Evolutionary conservation across 2,329 filamentous ascomycete species (phyloP), one percentile per base, ranked within the genome.

Genomic region (Coleophoma eucalyptorum): DNA sequence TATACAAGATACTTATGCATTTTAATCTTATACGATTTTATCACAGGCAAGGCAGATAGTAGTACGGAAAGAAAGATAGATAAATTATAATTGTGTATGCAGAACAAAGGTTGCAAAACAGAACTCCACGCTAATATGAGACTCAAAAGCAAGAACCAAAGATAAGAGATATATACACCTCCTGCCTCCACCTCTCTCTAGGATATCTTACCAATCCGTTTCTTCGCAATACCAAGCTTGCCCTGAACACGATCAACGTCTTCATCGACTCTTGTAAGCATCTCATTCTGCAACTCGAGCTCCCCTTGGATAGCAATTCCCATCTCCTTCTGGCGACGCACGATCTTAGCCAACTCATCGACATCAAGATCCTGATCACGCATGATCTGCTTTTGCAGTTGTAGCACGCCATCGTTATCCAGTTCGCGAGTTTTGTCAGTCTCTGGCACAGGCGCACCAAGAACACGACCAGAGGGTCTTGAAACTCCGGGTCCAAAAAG

Each of bases 171-270:
- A 26, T 26, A 26, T 6, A 26, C 26, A 8, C 26, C 26, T 26
- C 26, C 26, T 3, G 5, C 26, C 10, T 26, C 26, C 26, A 26
- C 6, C 26, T 8, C n/a, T 8, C 26, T 21, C 33, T 50, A 61
- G 16, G 56, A 59, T 19, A 91, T 83, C 72, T 86, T 87, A 65
- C 76, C 79, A 52, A 85, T 79, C 51, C 87, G 78, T 61, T 84
- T 83, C 72, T 87, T 90, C n/a, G 84, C 88, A 53, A 92, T 81
- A 54, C 78, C 76, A 50, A 92, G 69, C 77, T 93, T 93, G 54
- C 77, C 77, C 41, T 78, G 75, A 15, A 90, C 73, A 5, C 85
- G 73, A 54, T 85, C 81, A 3, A 79, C 78, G 67, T 91, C 86
- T 50, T 83, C 74, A 55, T 86, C 84, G 54, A 91, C 65, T 57